These are phyloP conservation scores for Wallacemonas sp. DNA, from an alignment of 208 protist genomes.

Conservation along the genomic window DNA sequence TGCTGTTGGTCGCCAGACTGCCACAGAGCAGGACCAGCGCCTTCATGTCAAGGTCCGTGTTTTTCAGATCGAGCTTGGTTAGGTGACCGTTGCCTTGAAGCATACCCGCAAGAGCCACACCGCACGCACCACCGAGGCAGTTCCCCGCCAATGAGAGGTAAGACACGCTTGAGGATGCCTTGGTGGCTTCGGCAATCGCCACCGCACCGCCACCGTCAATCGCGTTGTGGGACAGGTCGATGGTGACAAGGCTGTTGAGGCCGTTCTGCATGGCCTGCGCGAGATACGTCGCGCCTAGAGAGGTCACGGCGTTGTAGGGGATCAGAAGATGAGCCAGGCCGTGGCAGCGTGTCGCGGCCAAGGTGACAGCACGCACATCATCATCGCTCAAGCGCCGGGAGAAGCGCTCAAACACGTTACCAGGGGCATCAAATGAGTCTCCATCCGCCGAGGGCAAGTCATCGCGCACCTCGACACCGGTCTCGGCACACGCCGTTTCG, in stretches of 20 bases:
- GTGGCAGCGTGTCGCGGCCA: constrained; percentile 18
- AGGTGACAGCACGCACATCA: constrained; percentile 45
- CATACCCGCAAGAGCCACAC: constrained; percentile 28
- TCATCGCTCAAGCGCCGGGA: constrained; percentile 46
- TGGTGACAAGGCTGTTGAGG: constrained; percentile 29
- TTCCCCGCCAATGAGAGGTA: constrained; percentile 54
- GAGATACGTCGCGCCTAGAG: constrained; percentile 32
- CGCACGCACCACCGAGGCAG: constrained; percentile 36
- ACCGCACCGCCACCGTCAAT: constrained; percentile 40
- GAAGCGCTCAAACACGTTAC: constrained; percentile 71
- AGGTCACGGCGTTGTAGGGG: constrained; percentile 68
- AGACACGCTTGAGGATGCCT: constrained; percentile 20
- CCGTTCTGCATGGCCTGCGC: constrained; percentile 34
- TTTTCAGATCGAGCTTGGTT: constrained; percentile 47
- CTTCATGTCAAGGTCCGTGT: constrained; percentile 52
- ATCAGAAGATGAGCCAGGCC: constrained; percentile 40
- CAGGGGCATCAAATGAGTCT: constrained; percentile 30
- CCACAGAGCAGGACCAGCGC: constrained; percentile 46
- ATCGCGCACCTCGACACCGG: constrained; percentile 31
- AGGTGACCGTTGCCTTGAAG: constrained; percentile 34
- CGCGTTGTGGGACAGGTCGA: constrained; percentile 66
- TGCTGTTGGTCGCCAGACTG: constrained; percentile 34
- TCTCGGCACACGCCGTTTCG: constrained; percentile 28
- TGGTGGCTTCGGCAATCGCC: constrained; percentile 33
- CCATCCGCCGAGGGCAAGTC: constrained; percentile 26